Evolutionary conservation across 345 rosid species (phyloP), one percentile per base, ranked within the genome.

Genomic region (Laguncularia racemosa): DNA sequence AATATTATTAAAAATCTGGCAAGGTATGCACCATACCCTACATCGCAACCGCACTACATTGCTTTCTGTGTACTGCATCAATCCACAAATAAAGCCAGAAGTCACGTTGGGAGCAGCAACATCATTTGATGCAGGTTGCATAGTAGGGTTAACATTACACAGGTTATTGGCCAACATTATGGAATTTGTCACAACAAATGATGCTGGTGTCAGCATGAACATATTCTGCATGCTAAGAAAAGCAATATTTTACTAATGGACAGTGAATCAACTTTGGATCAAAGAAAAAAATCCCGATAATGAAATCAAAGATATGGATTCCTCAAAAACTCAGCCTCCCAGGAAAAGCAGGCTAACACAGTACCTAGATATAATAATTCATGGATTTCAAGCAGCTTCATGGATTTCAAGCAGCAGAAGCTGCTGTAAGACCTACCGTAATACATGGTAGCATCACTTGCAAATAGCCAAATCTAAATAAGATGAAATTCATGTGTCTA

Each of bases 151-250:
- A 6, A 69, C 64, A 51, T 48, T 40, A 21, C 6, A 17, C 10
- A 46, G 81, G 64, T 74, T 68, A 65, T 69, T 61, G 46, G 61
- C 55, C 59, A 62, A 57, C 72, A 66, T 70, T 56, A 61, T 56
- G 51, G 74, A 77, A 64, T 92, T 83, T 50, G 83, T 58, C 52
- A 61, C 73, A 64, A 92, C 68, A 71, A 76, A 81, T 12, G 95
- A 84, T 49, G 70, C 73, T 23, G 88, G 71, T 46, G 78, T 73
- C 68, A 91, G 67, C 78, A 65, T 67, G 62, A 77, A 73, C 52
- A 58, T 63, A 58, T 60, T 59, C 57, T 69, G 55, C n/a, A 15
- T 67, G 66, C 91, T 84, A 80, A 52, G 62, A 71, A 68, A 58
- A 66, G 50, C 48, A 56, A 67, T 54, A 21, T 40, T 12, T 16